A percentile compares a stretch with the other conserved stretches of the same genome.
Evolutionary conservation across 345 rosid genomes (phyloP).

Genomic region (Luvunga scandens): DNA sequence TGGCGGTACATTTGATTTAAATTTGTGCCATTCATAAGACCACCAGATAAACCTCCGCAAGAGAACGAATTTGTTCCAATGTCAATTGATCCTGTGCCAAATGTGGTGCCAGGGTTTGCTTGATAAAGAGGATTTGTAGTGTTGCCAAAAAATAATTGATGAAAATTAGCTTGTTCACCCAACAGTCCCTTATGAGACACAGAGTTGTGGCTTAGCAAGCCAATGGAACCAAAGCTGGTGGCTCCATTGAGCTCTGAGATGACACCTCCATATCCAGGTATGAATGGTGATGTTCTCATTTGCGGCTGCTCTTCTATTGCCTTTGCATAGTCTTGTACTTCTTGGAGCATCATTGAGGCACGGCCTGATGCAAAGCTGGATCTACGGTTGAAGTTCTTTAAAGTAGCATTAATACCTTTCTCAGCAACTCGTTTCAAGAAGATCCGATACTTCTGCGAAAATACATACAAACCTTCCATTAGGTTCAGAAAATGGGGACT

Average conservation of each 20-base stretch:
- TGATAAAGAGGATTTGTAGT: background rate
- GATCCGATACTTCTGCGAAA: constrained; percentile 63
- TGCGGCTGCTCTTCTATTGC: background rate
- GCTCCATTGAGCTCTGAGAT: background rate
- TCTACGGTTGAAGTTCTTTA: constrained; percentile 10
- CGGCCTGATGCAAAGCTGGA: constrained; percentile 36
- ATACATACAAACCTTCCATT: background rate
- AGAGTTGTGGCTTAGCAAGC: background rate
- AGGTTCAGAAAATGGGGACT: no score
- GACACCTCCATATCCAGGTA: constrained; percentile 1
- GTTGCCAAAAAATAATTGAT: background rate
- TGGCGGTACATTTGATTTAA: constrained; percentile 11
- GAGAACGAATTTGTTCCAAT: background rate
- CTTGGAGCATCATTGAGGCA: background rate
- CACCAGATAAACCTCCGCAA: background rate
- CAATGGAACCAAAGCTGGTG: background rate
- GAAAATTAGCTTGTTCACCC: constrained; percentile 3
- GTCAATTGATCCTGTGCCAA: background rate
- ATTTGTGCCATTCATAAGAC: background rate
- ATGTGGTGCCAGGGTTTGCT: background rate
- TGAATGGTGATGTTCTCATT: background rate
- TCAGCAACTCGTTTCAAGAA: constrained; percentile 52
- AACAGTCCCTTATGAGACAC: background rate
- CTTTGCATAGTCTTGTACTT: background rate
- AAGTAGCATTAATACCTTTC: constrained; percentile 10